Evolutionary conservation across 1,139 yeast genomes (phyloP), one percentile per base, ranked within the genome.

Genomic region (Meyerozyma sp.): DNA sequence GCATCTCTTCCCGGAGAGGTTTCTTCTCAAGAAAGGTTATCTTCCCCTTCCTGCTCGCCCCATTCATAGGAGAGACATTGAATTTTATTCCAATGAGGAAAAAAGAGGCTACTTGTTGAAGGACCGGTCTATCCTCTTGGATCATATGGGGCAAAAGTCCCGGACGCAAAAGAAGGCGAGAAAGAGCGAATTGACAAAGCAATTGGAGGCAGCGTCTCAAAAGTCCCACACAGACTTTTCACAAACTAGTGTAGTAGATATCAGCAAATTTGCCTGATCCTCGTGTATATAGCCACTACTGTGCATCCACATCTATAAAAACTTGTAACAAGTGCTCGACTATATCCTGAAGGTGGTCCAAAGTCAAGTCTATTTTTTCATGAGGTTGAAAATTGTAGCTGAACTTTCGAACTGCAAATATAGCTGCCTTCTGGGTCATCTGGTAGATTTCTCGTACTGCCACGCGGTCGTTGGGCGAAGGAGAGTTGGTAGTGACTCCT

Each of bases 1-100:
- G 3, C 91, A 89, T 57, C 70, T 89, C 40, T 67, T 84, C 42
- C 98, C 98, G 10, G 78, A 81, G 42, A 74, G 81, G 60, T 84
- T 82, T 54, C 62, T 85, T 42, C 65, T 74, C 49, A 83, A 77
- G 53, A 82, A 79, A 57, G 96, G 94, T 18, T 80, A 90, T 51
- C 66, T 91, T 21, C 98, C 98, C 26, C 65, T 89, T 50, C 82
- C 81, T 43, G 94, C 98, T 4, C 79, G 91, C 63, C 98, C 98
- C 21, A 84, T 84, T 8, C 82, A 79, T 53, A 80, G 88, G 65
- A 84, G 88, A 67, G 90, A 85, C 57, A 82, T 93, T 48, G 81
- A 79, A 49, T 89, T 74, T 64, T 93, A 93, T 66, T 79, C 93
- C 40, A 77, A 80, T 60, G 76, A 77, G 6, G 82, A 74, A 32